Percentiles rank a stretch among this genome's conserved stretches.
phyloP scores from a whole-genome alignment of 805 yeast genomes.

The Sugiyamaella mastotermitis region DNA sequence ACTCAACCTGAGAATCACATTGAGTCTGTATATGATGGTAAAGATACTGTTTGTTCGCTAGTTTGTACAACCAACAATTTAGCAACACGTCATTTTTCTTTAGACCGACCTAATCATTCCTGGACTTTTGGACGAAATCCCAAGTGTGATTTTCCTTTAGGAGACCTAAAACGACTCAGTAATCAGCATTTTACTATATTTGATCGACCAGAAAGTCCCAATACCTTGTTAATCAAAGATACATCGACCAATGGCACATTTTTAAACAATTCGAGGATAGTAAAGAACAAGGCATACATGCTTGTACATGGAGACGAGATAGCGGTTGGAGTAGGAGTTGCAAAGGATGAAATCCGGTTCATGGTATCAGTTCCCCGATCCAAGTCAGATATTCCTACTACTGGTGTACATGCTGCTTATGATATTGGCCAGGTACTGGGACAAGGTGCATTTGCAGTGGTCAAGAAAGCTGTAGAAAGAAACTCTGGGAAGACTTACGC shows the following conservation, averaged over 20 bases:
- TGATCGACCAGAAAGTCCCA: constrained; percentile 8
- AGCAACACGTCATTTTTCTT: constrained; percentile 3
- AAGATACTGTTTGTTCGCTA: constrained; percentile 17
- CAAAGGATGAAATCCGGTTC: constrained; percentile 53
- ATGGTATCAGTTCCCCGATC: constrained; percentile 40
- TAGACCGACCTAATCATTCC: constrained; percentile 2
- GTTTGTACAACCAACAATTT: constrained; percentile 15
- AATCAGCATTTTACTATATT: constrained; percentile 64
- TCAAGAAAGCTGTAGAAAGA: constrained; percentile 83
- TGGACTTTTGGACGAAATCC: constrained; percentile 77
- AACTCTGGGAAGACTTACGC: constrained; percentile 82
- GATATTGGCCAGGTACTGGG: constrained; percentile 82
- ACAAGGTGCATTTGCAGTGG: constrained; percentile 98
- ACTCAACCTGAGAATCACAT: constrained; percentile 6
- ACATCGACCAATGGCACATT: constrained; percentile 89
- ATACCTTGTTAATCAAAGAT: constrained; percentile 39
- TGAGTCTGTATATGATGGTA: neutral
- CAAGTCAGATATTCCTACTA: constrained; percentile 16
- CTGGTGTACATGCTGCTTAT: constrained; percentile 64
- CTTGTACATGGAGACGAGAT: constrained; percentile 91
- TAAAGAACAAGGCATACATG: constrained; percentile 72
- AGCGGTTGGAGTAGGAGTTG: constrained; percentile 80
- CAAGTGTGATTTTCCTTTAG: constrained; percentile 51
- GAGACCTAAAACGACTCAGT: constrained; percentile 60
- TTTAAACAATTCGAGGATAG: constrained; percentile 66